These are phyloP conservation scores for Adansonia grandidieri DNA, from an alignment of 441 rosid species.

Conservation along the genomic window DNA sequence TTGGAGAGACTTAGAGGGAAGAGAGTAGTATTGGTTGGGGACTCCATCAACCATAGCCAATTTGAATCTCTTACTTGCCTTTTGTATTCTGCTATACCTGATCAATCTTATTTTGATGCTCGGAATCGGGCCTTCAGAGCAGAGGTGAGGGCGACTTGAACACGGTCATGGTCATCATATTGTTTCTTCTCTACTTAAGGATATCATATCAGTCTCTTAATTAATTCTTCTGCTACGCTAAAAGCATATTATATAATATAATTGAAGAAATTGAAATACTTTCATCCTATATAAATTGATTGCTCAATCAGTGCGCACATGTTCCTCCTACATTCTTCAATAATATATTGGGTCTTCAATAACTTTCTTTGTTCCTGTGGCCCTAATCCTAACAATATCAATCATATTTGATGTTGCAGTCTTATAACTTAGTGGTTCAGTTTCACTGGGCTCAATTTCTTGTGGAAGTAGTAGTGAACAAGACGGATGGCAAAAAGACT, in stretches of 20 bases:
- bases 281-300: neutral
- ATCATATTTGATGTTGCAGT: slow-evolving; percentile 29
- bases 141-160: slow-evolving; percentile 30
- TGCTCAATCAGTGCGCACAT: neutral
- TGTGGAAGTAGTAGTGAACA: slow-evolving; percentile 36
- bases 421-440: slow-evolving; percentile 41
- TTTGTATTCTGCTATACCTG: slow-evolving; percentile 44
- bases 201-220: too few species aligned
- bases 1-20: slow-evolving; percentile 46
- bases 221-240: too few species aligned
- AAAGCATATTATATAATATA: too few species aligned
- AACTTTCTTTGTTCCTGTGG: neutral
- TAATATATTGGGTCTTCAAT: neutral
- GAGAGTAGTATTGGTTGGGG: slow-evolving; percentile 46
- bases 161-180: neutral
- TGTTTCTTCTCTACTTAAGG: too few species aligned
- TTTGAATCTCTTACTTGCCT: slow-evolving; percentile 53
- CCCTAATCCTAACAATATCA: neutral
- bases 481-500: slow-evolving; percentile 28
- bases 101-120: slow-evolving; percentile 31
- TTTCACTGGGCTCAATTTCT: slow-evolving; percentile 48
- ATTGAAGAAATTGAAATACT: too few species aligned
- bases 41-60: slow-evolving; percentile 49
- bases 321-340: neutral
- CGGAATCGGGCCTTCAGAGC: slow-evolving; percentile 38